Evolutionary conservation across 805 yeast genomes (phyloP), one percentile per base, ranked within the genome.

Genomic region (Saccharomycopsis amapae): DNA sequence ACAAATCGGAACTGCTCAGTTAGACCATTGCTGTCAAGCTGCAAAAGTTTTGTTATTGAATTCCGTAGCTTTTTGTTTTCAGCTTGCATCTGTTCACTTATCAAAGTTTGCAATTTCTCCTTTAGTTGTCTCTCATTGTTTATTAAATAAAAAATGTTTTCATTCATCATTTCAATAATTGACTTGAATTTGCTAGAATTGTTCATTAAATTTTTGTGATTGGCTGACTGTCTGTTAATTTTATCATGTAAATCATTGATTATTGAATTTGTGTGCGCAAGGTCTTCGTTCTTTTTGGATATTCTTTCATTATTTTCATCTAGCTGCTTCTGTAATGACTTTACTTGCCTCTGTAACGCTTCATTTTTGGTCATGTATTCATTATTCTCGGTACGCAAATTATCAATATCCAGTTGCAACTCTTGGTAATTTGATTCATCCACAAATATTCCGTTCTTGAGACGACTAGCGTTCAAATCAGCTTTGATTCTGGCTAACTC

Each of bases 361-460:
- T 68, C 71, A n/a, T 64, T 65, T 6, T 61, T 62, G 40, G 77
- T 58, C 44, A 65, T 61, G 17, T 63, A 58, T 54, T 77, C 82
- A 32, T 68, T 69, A 7, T 72, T 62, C 52, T 76, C 78, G 1
- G 71, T 71, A 37, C 70, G 73, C 40, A 67, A 64, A 49, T 69
- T 74, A 47, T 74, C 78, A 15, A 71, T 59, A 43, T 74, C 75
- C 44, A 62, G 63, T 54, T 71, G 69, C 26, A 76, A 45, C 38
- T 72, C 74, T 41, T 72, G 72, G 55, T 81, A 81, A 57, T 79
- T 79, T 13, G 64, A 69, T 25, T 75, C 75, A 55, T 78, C 77
- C 71, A 85, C 62, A 56, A 67, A 79, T 20, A 84, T 69, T 1
- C 89, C 88, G 51, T 80, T 83, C 57, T 74, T 80, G 7, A 66